Evolutionary conservation across 345 rosid genomes (phyloP).

Genomic region (Corchorus capsularis): DNA sequence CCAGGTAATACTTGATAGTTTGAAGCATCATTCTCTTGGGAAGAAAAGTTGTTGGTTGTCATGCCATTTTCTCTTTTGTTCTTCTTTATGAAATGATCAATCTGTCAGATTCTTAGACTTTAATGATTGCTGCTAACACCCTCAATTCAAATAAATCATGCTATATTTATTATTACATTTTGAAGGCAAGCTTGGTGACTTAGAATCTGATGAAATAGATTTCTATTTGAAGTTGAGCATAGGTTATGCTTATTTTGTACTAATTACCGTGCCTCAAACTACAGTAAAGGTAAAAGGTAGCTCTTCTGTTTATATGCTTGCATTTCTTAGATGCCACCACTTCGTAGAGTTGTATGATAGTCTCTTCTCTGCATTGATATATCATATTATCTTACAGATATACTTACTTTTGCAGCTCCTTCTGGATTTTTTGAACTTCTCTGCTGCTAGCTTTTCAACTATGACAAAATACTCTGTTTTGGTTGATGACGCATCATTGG

Average conservation of each 20-base stretch:
- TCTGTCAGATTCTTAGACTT: background rate
- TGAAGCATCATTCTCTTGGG: conserved; percentile 8
- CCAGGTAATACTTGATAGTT: conserved; percentile 45
- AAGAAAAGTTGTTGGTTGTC: background rate
- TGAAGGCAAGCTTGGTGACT: background rate
- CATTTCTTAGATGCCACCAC: conserved; percentile 8
- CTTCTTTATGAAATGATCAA: background rate
- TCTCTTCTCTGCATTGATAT: background rate
- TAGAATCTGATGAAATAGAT: background rate
- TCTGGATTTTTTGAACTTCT: conserved; percentile 57
- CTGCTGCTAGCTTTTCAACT: conserved; percentile 56
- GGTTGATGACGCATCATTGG: conserved; percentile 37
- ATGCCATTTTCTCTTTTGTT: background rate
- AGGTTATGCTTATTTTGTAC: background rate
- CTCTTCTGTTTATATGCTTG: conserved; percentile 4
- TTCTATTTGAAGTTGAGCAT: background rate
- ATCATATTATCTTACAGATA: conserved; percentile 9
- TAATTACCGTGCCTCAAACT: background rate
- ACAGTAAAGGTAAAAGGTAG: background rate
- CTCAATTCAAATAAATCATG: background rate
- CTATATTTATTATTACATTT: background rate
- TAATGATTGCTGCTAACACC: background rate
- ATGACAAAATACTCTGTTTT: conserved; percentile 42
- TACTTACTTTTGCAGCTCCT: conserved; percentile 69
- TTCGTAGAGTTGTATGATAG: background rate